Conservation (phyloP, 352 stramenopile species). For the Pythium volutum region DNA sequence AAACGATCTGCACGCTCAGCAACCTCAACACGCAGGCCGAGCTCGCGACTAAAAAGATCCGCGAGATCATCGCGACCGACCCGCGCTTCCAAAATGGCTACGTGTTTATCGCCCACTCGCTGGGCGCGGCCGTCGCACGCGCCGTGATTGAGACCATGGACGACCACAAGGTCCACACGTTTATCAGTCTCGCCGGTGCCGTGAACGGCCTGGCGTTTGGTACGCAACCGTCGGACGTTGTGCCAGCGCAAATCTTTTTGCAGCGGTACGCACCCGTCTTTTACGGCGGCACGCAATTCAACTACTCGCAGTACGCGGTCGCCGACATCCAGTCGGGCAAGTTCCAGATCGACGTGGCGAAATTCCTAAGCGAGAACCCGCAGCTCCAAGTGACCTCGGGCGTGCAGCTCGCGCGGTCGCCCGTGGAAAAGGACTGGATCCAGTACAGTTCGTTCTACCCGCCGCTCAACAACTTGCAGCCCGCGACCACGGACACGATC, state of each 20-base stretch:
- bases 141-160: conserved; percentile 50
- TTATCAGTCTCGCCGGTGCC: conserved; percentile 42
- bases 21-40: conserved; percentile 33
- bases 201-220: conserved; percentile 57
- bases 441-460: conserved; percentile 34
- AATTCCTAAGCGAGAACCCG: conserved; percentile 21
- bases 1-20: conserved; percentile 31
- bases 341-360: conserved; percentile 32
- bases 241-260: conserved; percentile 35
- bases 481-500: conserved; percentile 12
- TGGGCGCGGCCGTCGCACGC: conserved; percentile 37
- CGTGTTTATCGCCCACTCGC: conserved; percentile 45
- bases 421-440: conserved; percentile 26
- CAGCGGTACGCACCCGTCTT: conserved; percentile 20
- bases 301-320: conserved; percentile 32
- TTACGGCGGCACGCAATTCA: conserved; percentile 20
- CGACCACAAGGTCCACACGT: conserved; percentile 43
- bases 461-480: conserved; percentile 33
- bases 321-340: conserved; percentile 27
- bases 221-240: conserved; percentile 30
- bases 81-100: conserved; percentile 41
- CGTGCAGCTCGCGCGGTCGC: conserved; percentile 38
- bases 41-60: conserved; percentile 43
- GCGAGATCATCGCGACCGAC: conserved; percentile 29
- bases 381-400: conserved; percentile 28